Evolutionary conservation across 345 rosid genomes (phyloP).

Genomic region (Eucalyptus tenuipes): DNA sequence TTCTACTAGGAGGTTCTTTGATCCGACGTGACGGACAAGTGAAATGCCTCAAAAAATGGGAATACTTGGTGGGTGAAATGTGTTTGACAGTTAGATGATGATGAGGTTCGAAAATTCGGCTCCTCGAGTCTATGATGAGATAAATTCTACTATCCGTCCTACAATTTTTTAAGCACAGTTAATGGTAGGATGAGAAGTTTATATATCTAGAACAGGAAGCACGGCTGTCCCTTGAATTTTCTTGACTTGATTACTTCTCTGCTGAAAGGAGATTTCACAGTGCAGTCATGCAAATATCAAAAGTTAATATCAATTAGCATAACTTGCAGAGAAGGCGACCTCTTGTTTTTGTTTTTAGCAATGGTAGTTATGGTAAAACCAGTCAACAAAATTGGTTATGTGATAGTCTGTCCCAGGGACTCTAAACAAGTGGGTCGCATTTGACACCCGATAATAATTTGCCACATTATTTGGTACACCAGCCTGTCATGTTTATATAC

Average conservation of each 20-base stretch:
- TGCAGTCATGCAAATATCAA: neutral
- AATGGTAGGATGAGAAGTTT: neutral
- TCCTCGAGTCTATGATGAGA: neutral
- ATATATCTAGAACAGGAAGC: neutral
- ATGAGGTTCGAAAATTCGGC: neutral
- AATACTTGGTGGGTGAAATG: neutral
- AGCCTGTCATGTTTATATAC: neutral
- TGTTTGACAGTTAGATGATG: neutral
- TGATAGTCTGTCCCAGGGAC: neutral
- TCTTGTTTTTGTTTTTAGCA: neutral
- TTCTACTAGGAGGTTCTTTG: neutral
- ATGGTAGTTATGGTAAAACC: neutral
- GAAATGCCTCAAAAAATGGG: neutral
- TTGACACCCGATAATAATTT: accelerated
- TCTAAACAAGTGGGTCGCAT: neutral
- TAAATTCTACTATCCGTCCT: neutral
- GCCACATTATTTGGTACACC: neutral
- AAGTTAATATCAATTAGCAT: neutral
- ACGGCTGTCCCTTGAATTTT: neutral
- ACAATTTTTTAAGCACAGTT: neutral
- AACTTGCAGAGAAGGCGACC: neutral
- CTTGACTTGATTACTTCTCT: neutral
- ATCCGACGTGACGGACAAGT: accelerated
- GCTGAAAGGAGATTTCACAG: neutral
- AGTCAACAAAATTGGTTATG: neutral